Conservation (phyloP, 2,329 filamentous ascomycete genomes). For the Chaetomium strumarium region DNA sequence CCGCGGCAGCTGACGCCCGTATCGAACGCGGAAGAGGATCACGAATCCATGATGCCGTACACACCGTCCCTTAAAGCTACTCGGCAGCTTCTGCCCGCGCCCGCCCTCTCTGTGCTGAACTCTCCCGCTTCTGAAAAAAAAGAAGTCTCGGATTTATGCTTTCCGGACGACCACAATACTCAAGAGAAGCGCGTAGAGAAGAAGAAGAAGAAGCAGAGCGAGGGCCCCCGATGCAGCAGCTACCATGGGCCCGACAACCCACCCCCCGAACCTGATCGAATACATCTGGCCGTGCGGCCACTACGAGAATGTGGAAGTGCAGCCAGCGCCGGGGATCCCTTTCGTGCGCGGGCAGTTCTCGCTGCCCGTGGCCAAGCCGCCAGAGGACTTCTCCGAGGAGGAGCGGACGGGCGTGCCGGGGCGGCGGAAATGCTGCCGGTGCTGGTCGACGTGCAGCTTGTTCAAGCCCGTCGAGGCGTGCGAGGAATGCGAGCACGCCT, state of each 20-base stretch:
- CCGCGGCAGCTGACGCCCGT: not conserved
- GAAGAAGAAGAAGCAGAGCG: too few species aligned
- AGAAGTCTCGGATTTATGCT: constrained; percentile 2
- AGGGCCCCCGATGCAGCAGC: constrained; percentile 1
- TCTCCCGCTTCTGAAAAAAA: not conserved
- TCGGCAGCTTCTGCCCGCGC: not conserved
- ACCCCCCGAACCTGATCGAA: constrained; percentile 15
- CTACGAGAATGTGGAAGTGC: constrained; percentile 14
- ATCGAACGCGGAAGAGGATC: not conserved
- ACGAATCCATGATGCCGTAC: not conserved
- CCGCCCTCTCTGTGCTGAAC: not conserved
- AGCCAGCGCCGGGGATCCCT: constrained; percentile 12
- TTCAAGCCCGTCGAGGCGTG: constrained; percentile 15
- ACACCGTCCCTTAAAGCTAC: constrained; percentile 1
- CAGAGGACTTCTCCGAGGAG: constrained; percentile 16
- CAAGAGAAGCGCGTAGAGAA: not conserved
- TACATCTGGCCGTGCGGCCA: constrained; percentile 21
- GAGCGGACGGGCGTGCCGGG: constrained; percentile 15
- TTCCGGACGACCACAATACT: not conserved
- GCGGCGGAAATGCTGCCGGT: constrained; percentile 17
- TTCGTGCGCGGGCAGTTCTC: constrained; percentile 15
- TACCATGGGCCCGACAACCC: constrained; percentile 10
- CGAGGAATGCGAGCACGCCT: constrained; percentile 17
- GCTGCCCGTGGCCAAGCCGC: constrained; percentile 14
- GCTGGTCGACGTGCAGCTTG: constrained; percentile 16